Percentiles rank a stretch among this genome's conserved stretches.
Evolutionary conservation across 345 rosid species (phyloP).

Genomic region (Aegle marmelos): DNA sequence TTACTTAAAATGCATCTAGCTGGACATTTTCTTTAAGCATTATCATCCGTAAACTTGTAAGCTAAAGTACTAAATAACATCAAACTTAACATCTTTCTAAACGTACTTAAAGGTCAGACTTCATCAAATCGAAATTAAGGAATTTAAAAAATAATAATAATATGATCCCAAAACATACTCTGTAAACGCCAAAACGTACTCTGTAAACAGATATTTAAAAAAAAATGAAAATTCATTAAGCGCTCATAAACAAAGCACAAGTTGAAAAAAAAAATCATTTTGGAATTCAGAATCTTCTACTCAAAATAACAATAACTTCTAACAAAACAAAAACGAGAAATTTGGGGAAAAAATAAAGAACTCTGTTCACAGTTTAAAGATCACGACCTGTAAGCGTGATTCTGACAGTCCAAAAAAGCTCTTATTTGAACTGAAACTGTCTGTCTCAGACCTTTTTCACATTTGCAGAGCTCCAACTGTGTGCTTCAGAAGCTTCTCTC

Average conservation of each 20-base stretch:
- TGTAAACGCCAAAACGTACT: too few species aligned
- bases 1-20: background rate
- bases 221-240: background rate
- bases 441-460: slow-evolving; percentile 25
- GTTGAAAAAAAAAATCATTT: background rate
- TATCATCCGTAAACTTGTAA: background rate
- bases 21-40: slow-evolving; percentile 5
- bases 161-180: background rate
- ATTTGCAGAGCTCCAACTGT: slow-evolving; percentile 33
- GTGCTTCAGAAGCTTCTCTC: slow-evolving; percentile 17
- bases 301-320: background rate
- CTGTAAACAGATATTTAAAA: background rate
- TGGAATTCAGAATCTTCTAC: background rate
- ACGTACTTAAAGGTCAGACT: slow-evolving; percentile 1
- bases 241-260: background rate
- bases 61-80: background rate
- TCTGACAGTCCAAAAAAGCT: slow-evolving; percentile 10
- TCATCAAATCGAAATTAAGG: background rate
- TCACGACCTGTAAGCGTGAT: slow-evolving; percentile 43
- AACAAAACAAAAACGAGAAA: background rate
- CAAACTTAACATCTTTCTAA: background rate
- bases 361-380: slow-evolving; percentile 13
- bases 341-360: background rate
- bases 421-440: slow-evolving; percentile 12
- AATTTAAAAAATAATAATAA: background rate